Percentiles rank a stretch among this genome's conserved stretches.
phyloP scores from a whole-genome alignment of 2,329 filamentous ascomycete genomes.

The Exophiala sp. region DNA sequence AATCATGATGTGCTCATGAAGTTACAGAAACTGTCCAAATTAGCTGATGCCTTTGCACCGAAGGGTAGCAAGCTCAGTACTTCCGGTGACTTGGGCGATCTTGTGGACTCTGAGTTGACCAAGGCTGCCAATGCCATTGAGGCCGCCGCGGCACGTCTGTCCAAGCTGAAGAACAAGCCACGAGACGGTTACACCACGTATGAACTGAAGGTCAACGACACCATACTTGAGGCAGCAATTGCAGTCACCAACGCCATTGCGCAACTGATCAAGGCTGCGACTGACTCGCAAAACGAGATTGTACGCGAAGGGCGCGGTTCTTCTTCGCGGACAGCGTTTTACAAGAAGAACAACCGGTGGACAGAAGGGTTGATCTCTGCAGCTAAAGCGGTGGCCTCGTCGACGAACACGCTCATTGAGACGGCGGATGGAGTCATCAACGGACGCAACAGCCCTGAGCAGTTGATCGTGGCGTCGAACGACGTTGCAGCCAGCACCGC shows the following conservation, averaged over 20 bases:
- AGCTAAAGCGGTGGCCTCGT: constrained; percentile 89
- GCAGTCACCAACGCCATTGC: constrained; percentile 93
- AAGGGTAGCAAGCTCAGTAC: constrained; percentile 77
- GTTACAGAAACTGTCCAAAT: constrained; percentile 86
- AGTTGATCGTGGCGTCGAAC: constrained; percentile 96
- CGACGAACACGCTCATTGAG: constrained; percentile 95
- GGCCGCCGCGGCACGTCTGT: constrained; percentile 81
- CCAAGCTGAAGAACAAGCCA: constrained; percentile 94
- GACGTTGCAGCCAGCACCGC: constrained; percentile 94
- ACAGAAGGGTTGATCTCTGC: constrained; percentile 96
- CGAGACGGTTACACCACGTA: constrained; percentile 93
- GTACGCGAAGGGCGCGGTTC: constrained; percentile 87
- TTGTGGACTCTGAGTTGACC: constrained; percentile 86
- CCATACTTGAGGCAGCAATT: constrained; percentile 86
- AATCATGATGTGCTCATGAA: constrained; percentile 96
- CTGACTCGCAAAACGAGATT: constrained; percentile 90
- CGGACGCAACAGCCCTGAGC: constrained; percentile 87
- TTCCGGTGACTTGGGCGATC: constrained; percentile 74
- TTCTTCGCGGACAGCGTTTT: constrained; percentile 86
- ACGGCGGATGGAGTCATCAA: constrained; percentile 94
- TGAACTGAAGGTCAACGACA: constrained; percentile 92
- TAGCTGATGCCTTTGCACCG: constrained; percentile 87
- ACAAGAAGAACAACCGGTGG: constrained; percentile 99
- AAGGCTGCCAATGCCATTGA: constrained; percentile 96
- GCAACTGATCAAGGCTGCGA: constrained; percentile 90